Evolutionary conservation across 495 filamentous ascomycete genomes (phyloP), one percentile per base, ranked within the genome.

Genomic region (Stereocaulon alpinum): DNA sequence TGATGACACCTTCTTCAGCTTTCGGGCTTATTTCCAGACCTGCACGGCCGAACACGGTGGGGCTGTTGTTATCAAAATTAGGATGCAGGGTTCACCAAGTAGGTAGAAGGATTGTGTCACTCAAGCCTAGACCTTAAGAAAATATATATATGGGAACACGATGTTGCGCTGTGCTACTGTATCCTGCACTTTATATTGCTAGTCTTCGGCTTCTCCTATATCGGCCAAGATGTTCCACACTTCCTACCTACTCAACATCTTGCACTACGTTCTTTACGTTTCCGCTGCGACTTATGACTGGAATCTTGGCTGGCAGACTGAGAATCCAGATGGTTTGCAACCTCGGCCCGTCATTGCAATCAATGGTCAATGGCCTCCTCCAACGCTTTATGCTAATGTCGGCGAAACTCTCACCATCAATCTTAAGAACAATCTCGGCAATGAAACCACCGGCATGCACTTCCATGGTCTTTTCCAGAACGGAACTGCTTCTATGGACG

Each of bases 331-430:
- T 71, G 86, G 84, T n/a, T 59, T 74, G 18, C 77, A 77, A 40
- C 74, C 80, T 12, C 78, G 88, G 18, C 82, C 81, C 12, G 80
- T 80, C 0, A 92, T 93, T 67, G 85, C 86, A 56, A 88, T 91
- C 75, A 93, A 93, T 64, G 78, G 76, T 4, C 70, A 87, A 76
- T 91, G 86, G 85, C 87, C 88, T 0, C 74, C 82, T 50, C 87
- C 86, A 7, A 71, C 74, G 42, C 82, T 91, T 30, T 76, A 80
- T 41, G 86, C 81, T 44, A 80, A 81, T 9, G 67, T 86, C 6
- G 88, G 88, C 49, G 89, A 92, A 65, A 74, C 74, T 12, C 55
- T 93, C 41, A 74, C 92, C 59, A 77, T 91, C 51, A 82, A 88
- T 60, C 77, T 88, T 42, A 71, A 82, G 61, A 93, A 92, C 65